A percentile compares a stretch with the other conserved stretches of the same genome.
Evolutionary conservation across 2,329 filamentous ascomycete genomes (phyloP).

Genomic region (Metarhizium robertsii): DNA sequence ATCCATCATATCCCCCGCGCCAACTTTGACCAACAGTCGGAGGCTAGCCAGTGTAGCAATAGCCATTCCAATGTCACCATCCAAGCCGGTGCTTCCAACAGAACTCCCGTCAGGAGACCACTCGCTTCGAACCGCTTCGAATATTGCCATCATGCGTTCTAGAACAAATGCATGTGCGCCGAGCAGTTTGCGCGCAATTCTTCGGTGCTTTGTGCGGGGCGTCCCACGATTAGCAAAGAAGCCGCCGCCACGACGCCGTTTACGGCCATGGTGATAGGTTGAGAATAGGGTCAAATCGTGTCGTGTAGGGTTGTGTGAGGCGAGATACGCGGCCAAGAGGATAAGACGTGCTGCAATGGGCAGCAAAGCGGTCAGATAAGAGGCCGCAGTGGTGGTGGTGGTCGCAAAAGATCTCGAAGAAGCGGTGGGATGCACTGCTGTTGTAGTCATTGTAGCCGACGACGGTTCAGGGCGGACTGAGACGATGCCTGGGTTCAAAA

Average conservation of each 20-base stretch:
- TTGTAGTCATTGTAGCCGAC: neutral
- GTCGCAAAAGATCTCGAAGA: neutral
- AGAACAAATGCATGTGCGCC: conserved; percentile 69
- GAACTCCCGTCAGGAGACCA: conserved; percentile 31
- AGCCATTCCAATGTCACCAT: conserved; percentile 51
- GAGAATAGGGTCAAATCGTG: conserved; percentile 70
- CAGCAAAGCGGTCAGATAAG: conserved; percentile 47
- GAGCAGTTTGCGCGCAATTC: conserved; percentile 68
- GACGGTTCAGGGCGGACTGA: conserved; percentile 14
- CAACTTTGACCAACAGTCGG: conserved; percentile 58
- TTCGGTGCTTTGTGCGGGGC: conserved; percentile 46
- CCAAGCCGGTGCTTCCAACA: conserved; percentile 26
- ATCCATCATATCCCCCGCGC: conserved; percentile 55
- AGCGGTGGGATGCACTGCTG: neutral
- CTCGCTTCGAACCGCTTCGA: conserved; percentile 53
- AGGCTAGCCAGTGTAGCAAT: conserved; percentile 67
- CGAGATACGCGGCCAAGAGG: conserved; percentile 69
- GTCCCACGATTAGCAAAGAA: conserved; percentile 22
- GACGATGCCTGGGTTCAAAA: conserved; percentile 57
- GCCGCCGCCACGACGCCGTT: conserved; percentile 40
- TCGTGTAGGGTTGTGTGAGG: conserved; percentile 69
- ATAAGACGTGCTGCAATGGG: conserved; percentile 67
- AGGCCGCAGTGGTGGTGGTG: conserved; percentile 7
- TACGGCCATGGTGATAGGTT: conserved; percentile 49
- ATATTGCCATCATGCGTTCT: conserved; percentile 71